Conservation (phyloP, 179 eudicot genomes). For the Silene noctiflora region DNA sequence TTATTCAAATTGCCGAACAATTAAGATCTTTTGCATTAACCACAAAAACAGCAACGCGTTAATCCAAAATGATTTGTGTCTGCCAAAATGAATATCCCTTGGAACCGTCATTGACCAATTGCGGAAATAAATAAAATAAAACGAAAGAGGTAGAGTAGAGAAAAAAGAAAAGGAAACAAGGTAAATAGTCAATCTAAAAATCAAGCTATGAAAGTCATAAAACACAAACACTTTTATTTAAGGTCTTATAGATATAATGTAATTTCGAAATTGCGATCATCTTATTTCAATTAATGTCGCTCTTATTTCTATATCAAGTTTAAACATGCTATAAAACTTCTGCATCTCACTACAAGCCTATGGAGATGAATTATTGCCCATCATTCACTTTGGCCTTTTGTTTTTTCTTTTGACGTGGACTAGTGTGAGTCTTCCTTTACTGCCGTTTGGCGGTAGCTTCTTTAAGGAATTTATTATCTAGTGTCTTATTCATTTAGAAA, state of each 20-base stretch:
- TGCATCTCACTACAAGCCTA: not conserved
- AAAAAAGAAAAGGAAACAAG: too few species aligned
- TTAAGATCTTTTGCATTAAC: not conserved
- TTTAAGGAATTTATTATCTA: too few species aligned
- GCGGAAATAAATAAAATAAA: too few species aligned
- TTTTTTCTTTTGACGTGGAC: not conserved
- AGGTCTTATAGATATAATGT: too few species aligned
- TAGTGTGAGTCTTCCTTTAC: not conserved
- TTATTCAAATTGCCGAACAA: not conserved
- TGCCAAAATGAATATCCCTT: not conserved
- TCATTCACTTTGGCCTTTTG: not conserved
- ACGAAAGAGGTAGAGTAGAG: too few species aligned
- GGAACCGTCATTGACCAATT: not conserved
- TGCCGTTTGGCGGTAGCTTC: not conserved
- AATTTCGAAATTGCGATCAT: not conserved
- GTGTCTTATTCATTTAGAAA: too few species aligned
- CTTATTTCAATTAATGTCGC: not conserved
- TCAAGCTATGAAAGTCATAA: too few species aligned
- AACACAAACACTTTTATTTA: too few species aligned
- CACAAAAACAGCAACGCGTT: not conserved
- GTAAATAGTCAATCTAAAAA: too few species aligned
- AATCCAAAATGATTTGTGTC: not conserved
- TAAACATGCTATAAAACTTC: not conserved
- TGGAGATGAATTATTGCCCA: not conserved
- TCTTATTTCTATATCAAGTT: not conserved